phyloP scores from a whole-genome alignment of 2,329 filamentous ascomycete species.

The Cladorrhinum sp. region DNA sequence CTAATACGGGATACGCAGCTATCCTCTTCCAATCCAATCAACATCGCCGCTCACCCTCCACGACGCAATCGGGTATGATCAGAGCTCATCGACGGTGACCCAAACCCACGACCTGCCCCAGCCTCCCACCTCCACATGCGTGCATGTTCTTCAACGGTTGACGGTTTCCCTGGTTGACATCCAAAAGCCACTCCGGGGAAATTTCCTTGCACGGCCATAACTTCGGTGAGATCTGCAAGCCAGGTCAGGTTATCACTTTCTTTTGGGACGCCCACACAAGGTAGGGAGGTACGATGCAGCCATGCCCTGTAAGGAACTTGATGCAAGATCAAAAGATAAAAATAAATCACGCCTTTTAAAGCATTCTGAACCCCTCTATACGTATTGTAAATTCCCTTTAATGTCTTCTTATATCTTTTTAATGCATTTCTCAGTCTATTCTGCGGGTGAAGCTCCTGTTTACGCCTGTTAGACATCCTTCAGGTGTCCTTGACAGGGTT shows the following conservation, averaged over 20 bases:
- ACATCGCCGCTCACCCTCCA: background rate
- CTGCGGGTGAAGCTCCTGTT: no score
- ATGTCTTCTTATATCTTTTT: no score
- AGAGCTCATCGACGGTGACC: no score
- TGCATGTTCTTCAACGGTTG: background rate
- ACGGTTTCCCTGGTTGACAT: background rate
- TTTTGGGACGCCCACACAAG: background rate
- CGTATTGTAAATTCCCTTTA: no score
- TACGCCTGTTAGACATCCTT: no score
- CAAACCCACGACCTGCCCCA: background rate
- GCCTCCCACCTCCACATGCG: background rate
- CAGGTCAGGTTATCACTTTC: background rate
- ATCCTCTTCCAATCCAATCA: background rate
- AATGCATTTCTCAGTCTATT: no score
- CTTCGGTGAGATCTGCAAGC: background rate
- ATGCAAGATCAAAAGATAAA: no score
- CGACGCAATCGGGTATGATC: background rate
- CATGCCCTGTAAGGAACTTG: background rate
- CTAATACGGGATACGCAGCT: slow-evolving; percentile 6
- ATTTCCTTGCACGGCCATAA: background rate
- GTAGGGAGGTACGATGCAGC: background rate
- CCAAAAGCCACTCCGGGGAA: slow-evolving; percentile 3
- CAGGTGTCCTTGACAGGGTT: no score
- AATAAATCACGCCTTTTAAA: no score
- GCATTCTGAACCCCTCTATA: no score